Percentiles rank a stretch among this genome's conserved stretches.
Conservation (phyloP, 1,284 basidiomycete genomes). For the Naganishia sp. region DNA sequence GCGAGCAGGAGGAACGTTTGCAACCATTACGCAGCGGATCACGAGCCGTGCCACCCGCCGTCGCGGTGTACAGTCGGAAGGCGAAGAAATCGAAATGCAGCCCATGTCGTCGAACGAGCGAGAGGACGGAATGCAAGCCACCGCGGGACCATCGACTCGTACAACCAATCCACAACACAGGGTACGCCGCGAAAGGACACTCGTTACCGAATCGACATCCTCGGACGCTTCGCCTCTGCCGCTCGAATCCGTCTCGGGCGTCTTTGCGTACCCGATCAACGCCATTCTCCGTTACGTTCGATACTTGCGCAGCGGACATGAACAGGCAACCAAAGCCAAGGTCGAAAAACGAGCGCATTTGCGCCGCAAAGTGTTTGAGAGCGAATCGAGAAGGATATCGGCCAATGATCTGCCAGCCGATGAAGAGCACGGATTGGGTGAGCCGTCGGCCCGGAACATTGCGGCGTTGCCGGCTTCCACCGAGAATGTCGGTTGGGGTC, state of each 20-base stretch:
- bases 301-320: constrained; percentile 49
- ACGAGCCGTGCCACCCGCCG: background rate
- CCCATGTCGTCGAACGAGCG: constrained; percentile 15
- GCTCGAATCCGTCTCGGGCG: constrained; percentile 32
- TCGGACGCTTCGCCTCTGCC: constrained; percentile 49
- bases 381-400: constrained; percentile 13
- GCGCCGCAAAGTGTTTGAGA: constrained; percentile 43
- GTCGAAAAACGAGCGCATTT: constrained; percentile 48
- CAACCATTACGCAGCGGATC: constrained; percentile 1
- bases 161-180: constrained; percentile 8
- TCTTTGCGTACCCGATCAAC: constrained; percentile 48
- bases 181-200: constrained; percentile 19
- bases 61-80: background rate
- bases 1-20: background rate
- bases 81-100: constrained; percentile 28
- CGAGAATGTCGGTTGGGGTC: constrained; percentile 59
- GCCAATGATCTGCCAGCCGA: constrained; percentile 37
- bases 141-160: constrained; percentile 6
- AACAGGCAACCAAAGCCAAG: constrained; percentile 48
- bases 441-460: constrained; percentile 14
- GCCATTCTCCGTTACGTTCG: constrained; percentile 50
- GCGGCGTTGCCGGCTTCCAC: constrained; percentile 52
- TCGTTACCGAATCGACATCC: constrained; percentile 41
- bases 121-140: background rate
- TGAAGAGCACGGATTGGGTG: constrained; percentile 38